phyloP scores from a whole-genome alignment of 306 rosid species.

The Quercus alba region DNA sequence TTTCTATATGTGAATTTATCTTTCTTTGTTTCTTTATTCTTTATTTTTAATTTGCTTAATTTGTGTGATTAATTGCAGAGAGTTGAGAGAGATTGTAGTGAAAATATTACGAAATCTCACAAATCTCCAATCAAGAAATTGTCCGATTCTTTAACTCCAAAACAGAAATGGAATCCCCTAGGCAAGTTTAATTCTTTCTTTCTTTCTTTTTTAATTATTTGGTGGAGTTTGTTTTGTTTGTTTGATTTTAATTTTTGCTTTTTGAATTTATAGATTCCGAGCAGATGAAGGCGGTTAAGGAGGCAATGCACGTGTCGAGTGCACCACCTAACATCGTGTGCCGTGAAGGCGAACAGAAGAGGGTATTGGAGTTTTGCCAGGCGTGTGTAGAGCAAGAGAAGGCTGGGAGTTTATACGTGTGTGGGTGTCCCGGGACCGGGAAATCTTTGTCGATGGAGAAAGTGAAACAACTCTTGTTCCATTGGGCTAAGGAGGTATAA shows the following conservation, averaged over 20 bases:
- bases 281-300: slow-evolving; percentile 60
- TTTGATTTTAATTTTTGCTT: neutral
- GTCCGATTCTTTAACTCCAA: slow-evolving; percentile 12
- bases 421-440: slow-evolving; percentile 95
- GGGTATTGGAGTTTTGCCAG: slow-evolving; percentile 72
- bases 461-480: slow-evolving; percentile 47
- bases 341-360: slow-evolving; percentile 74
- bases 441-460: slow-evolving; percentile 76
- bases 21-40: neutral
- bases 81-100: slow-evolving; percentile 9
- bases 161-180: slow-evolving; percentile 61
- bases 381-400: slow-evolving; percentile 56
- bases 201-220: neutral
- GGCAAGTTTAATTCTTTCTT: slow-evolving; percentile 30
- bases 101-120: slow-evolving; percentile 5
- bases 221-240: neutral
- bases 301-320: slow-evolving; percentile 69
- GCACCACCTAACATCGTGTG: slow-evolving; percentile 61
- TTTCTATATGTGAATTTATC: neutral
- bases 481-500: slow-evolving; percentile 68
- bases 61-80: slow-evolving; percentile 30
- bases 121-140: slow-evolving; percentile 15
- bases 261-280: slow-evolving; percentile 41
- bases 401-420: slow-evolving; percentile 76
- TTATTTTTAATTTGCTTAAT: too few relatives aligned